Percentiles rank a stretch among this genome's conserved stretches.
These are phyloP conservation scores for Cordia subcordata DNA, from an alignment of 257 asterid species.

Conservation along the genomic window DNA sequence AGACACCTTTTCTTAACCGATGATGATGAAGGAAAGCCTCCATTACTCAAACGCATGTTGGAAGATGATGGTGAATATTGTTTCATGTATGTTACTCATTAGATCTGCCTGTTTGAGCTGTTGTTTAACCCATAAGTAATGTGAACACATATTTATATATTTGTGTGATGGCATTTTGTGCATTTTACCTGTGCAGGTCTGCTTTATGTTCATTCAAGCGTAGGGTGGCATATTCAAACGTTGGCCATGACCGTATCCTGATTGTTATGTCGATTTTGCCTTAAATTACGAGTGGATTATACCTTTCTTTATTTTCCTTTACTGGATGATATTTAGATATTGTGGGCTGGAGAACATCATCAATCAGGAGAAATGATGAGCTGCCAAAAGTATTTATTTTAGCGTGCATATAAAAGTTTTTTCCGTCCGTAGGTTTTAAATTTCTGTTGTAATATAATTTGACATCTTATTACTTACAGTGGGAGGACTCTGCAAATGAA, in stretches of 20 bases:
- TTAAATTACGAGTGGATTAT: neutral
- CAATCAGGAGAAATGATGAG: constrained; percentile 83
- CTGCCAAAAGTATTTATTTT: constrained; percentile 68
- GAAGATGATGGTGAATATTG: constrained; percentile 56
- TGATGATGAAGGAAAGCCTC: constrained; percentile 79
- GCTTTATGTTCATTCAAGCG: constrained; percentile 74
- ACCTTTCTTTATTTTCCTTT: constrained; percentile 33
- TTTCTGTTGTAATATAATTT: constrained; percentile 5
- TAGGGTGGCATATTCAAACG: constrained; percentile 90
- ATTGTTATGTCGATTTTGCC: constrained; percentile 4
- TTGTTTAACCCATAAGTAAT: neutral
- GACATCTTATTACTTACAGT: constrained; percentile 34
- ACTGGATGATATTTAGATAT: constrained; percentile 51
- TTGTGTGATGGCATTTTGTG: constrained; percentile 5
- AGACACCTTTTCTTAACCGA: constrained; percentile 90
- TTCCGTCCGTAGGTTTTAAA: constrained; percentile 5
- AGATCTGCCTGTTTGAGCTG: neutral
- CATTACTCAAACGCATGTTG: constrained; percentile 79
- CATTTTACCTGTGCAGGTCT: constrained; percentile 58
- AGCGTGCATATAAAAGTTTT: constrained; percentile 8
- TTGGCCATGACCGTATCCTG: constrained; percentile 94
- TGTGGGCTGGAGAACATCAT: constrained; percentile 99
- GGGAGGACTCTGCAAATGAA: constrained; percentile 77
- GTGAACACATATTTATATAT: neutral
- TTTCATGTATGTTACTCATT: constrained; percentile 56